Evolutionary conservation across 805 yeast species (phyloP).

Genomic region (Saccharomycopsis capsularis): DNA sequence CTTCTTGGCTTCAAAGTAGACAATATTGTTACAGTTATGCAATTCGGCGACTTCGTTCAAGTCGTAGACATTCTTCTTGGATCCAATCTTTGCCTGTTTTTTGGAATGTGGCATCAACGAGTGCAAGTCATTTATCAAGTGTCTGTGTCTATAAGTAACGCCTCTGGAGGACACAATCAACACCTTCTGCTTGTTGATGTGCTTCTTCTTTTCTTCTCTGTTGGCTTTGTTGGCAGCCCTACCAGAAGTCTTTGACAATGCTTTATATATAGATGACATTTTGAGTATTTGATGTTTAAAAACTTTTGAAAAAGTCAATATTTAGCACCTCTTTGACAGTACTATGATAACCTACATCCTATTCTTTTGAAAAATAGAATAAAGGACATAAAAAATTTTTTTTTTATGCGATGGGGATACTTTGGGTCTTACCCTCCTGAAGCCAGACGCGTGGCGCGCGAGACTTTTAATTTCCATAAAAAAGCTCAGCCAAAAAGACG

Average conservation of each 20-base stretch:
- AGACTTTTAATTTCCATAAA: no score
- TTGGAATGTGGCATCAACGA: slow-evolving; percentile 86
- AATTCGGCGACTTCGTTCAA: slow-evolving; percentile 94
- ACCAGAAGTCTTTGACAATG: slow-evolving; percentile 42
- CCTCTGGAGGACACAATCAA: slow-evolving; percentile 91
- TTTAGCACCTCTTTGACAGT: no score
- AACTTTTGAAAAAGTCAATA: no score
- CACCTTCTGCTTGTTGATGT: slow-evolving; percentile 81
- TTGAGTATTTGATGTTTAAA: not conserved
- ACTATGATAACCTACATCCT: no score
- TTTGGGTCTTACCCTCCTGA: no score
- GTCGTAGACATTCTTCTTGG: slow-evolving; percentile 80
- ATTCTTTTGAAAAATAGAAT: no score
- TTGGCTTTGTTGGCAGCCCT: slow-evolving; percentile 31
- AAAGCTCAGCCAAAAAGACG: no score
- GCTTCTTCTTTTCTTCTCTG: slow-evolving; percentile 39
- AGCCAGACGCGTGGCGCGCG: no score
- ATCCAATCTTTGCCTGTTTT: slow-evolving; percentile 93
- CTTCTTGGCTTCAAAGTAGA: slow-evolving; percentile 93
- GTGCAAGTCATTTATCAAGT: slow-evolving; percentile 74
- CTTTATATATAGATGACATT: slow-evolving; percentile 72
- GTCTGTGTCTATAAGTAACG: slow-evolving; percentile 91
- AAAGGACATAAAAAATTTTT: no score
- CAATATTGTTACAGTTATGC: slow-evolving; percentile 91
- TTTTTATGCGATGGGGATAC: not conserved